Evolutionary conservation across 75 land plant species (phyloP).

Genomic region (Cupressus sempervirens): DNA sequence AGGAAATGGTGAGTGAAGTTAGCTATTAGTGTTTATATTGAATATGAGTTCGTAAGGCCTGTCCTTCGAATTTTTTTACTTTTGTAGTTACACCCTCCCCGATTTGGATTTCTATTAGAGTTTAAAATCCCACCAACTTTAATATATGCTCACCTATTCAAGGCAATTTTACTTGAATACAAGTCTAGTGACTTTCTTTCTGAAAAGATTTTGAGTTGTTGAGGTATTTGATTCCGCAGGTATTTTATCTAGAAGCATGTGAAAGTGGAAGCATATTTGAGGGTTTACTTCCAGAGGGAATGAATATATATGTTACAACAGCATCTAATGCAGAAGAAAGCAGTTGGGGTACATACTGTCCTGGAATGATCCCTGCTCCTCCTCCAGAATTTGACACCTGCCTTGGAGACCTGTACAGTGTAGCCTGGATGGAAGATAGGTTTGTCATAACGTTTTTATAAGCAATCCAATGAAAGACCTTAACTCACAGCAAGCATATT

Average conservation of each 20-base stretch:
- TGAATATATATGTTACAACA: conserved; percentile 87
- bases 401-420: conserved; percentile 88
- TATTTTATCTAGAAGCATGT: conserved; percentile 89
- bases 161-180: neutral
- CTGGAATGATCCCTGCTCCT: conserved; percentile 82
- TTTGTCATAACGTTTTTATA: conserved; percentile 11
- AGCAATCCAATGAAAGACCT: neutral
- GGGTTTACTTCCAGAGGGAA: conserved; percentile 67
- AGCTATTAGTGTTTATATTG: neutral
- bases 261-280: conserved; percentile 97
- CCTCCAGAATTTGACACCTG: conserved; percentile 85
- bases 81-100: neutral
- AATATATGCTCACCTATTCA: neutral
- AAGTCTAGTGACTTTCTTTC: neutral
- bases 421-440: conserved; percentile 99
- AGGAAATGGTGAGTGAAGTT: conserved; percentile 28
- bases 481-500: neutral
- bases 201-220: neutral
- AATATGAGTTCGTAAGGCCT: neutral
- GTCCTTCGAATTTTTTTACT: neutral
- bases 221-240: conserved; percentile 32
- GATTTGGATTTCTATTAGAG: neutral
- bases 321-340: conserved; percentile 91
- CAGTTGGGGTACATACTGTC: conserved; percentile 93
- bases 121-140: neutral